phyloP scores from a whole-genome alignment of 2,329 filamentous ascomycete species.

The Neobulgaria alba region DNA sequence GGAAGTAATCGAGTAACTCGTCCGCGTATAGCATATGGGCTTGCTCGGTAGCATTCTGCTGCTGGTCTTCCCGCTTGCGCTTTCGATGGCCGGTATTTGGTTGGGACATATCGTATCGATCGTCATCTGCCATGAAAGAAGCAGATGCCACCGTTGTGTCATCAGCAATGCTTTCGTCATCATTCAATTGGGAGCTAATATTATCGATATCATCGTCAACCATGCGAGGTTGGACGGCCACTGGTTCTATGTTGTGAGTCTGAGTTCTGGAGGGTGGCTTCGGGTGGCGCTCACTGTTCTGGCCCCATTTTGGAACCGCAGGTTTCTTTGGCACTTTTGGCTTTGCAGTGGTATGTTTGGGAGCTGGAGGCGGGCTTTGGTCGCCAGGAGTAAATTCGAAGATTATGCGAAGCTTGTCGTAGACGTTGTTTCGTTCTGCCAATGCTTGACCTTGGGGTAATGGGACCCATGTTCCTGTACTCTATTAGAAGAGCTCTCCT shows the following conservation, averaged over 20 bases:
- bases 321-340: constrained; percentile 67
- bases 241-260: constrained; percentile 28
- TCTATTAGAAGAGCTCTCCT: constrained; percentile 11
- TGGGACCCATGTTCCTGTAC: constrained; percentile 86
- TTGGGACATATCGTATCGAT: constrained; percentile 63
- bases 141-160: constrained; percentile 76
- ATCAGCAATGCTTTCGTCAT: constrained; percentile 69
- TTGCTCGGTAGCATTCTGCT: constrained; percentile 61
- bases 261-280: constrained; percentile 2
- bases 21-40: constrained; percentile 89
- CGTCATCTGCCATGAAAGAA: constrained; percentile 79
- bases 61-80: constrained; percentile 59
- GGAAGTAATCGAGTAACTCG: constrained; percentile 90
- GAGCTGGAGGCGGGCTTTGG: constrained; percentile 83
- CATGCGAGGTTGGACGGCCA: constrained; percentile 33
- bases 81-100: constrained; percentile 57
- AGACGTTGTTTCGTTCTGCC: constrained; percentile 78
- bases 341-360: constrained; percentile 83
- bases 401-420: constrained; percentile 74
- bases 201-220: constrained; percentile 59
- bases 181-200: constrained; percentile 53
- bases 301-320: constrained; percentile 51
- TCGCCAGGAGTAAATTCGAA: constrained; percentile 84
- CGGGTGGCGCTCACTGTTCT: constrained; percentile 29
- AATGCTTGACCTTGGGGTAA: constrained; percentile 71